Evolutionary conservation across 805 yeast species (phyloP), one percentile per base, ranked within the genome.

Genomic region (Suhomyces prunicola): DNA sequence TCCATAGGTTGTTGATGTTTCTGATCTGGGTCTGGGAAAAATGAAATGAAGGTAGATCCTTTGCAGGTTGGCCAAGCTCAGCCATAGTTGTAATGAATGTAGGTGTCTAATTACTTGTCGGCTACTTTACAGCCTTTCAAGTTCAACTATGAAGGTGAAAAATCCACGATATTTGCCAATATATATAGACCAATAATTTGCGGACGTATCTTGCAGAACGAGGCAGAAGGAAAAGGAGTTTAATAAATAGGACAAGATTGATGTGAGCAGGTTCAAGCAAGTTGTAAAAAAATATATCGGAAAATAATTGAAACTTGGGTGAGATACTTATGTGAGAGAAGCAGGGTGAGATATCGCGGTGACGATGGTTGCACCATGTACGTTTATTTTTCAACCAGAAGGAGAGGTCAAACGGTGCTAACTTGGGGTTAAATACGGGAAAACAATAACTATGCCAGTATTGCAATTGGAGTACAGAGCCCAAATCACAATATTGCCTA

Each of bases 1-100:
- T 24, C 57, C 57, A 55, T 22, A 44, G 36, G 24, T 35, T 27
- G 10, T 50, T 50, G 49, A 55, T 47, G 26, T 45, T 22, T 15
- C 24, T 36, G 22, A 53, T 35, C 8, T 53, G 49, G 5, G 29
- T 23, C 46, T 55, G 53, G 26, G 53, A 1, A 29, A 50, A 47
- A 10, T 22, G 23, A 31, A 46, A 46, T 22, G 39, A 31, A 5
- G 48, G 48, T n/a, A 22, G n/a, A n/a, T 22, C 7, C 48, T 19
- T 33, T 13, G 41, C 13, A 9, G 26, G 19, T 7, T 42, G 48
- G 15, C 19, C 17, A 33, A 33, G 33, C 5, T 46, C 48, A 15
- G 15, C 31, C 48, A 46, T 46, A 23, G 41, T 46, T 24, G 17
- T 24, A 13, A 22, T 17, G 29, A 42, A 23, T 10, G 46, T 4